Evolutionary conservation across 441 rosid species (phyloP), one percentile per base, ranked within the genome.

Genomic region (Adansonia grandidieri): DNA sequence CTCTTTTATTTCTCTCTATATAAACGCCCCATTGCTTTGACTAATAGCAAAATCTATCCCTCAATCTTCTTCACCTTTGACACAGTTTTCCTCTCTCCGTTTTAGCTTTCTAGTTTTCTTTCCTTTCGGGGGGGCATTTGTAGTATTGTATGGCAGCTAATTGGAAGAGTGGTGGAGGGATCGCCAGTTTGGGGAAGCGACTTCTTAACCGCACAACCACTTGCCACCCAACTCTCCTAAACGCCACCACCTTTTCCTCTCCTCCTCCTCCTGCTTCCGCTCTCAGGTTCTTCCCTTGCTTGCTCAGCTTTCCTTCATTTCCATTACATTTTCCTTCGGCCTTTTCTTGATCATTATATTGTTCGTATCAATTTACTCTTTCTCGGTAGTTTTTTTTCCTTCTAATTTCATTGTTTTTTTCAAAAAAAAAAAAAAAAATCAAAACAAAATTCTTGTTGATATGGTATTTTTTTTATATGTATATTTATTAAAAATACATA

Each of bases 171-270:
- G 76, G 77, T 83, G 86, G 78, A 63, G 83, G 83, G 85, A 87
- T 91, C 89, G 88, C 86, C 70, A 56, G 64, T 64, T 80, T 89
- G 77, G 89, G 81, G 84, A 91, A 89, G 86, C 90, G 89, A 78
- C 82, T 88, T 7, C 76, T 75, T 60, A 81, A 82, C 80, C 84
- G 79, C 81, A 79, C 86, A 85, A 79, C 84, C 85, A 77, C 79
- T 58, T 81, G 75, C 77, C 61, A 17, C 48, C 68, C 28, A 28
- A 71, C 84, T 74, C 80, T 45, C 73, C 69, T 76, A 77, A 48
- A 6, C 71, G 68, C 48, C 82, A 63, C 79, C 17, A 48, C 71
- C 48, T 40, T 10, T 20, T 20, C 54, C 47, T 68, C 51, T 19
- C 1, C 71, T 4, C 6, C 54, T 40, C 15, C 76, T 1, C 53